Base-by-base conservation (phyloP, 139 green algal species). In the Pseudopediastrum boryanum region DNA sequence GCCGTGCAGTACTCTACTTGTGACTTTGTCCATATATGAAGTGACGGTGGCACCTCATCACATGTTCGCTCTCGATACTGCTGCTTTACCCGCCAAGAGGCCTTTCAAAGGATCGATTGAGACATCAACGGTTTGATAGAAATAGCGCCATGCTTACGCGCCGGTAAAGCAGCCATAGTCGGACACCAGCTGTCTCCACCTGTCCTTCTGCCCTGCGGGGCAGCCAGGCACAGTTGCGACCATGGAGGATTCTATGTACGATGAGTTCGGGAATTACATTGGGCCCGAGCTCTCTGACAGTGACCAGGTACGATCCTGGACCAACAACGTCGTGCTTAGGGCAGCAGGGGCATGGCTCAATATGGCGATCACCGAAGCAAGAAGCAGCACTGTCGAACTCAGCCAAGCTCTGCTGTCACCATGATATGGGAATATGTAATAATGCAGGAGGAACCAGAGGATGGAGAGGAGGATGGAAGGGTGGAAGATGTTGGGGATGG, bases 231-330 rank as follows among this genome's bases (percentile, higher is more conserved):
- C 58, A 31, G 38, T 31, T 66, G 58, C 58, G 58, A 73, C 38
- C 50, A 93, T 93, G 90, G 93, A 93, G 51, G 86, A 90, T 21
- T 86, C 86, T 5, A 74, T 97, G 4, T 99, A 98, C 71, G 96
- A 99, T 78, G 96, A 99, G 86, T 99, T 99, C 75, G 96, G 96
- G 2, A 99, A 99, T 78, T 99, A 99, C 82, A 94, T 99, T 51
- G 96, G 96, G 1, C 95, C 96, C 35, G 92, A 94, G 50, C 83
- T 98, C 9, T 93, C 91, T 13, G 94, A 91, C 58, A 93, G 87
- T 66, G 94, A 96, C 56, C 71, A 87, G 84, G 87, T 88, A 41
- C 44, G 66, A 6, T 0, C 19, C 36, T 41, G 13, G 31, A 10
- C 6, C 16, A 19, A 52, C 1, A 72, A n/a, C 33, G 39, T 31